Percentiles rank a stretch among this genome's conserved stretches.
Evolutionary conservation across 2,329 filamentous ascomycete genomes (phyloP).

Genomic region (Pleoardoris graminearum): DNA sequence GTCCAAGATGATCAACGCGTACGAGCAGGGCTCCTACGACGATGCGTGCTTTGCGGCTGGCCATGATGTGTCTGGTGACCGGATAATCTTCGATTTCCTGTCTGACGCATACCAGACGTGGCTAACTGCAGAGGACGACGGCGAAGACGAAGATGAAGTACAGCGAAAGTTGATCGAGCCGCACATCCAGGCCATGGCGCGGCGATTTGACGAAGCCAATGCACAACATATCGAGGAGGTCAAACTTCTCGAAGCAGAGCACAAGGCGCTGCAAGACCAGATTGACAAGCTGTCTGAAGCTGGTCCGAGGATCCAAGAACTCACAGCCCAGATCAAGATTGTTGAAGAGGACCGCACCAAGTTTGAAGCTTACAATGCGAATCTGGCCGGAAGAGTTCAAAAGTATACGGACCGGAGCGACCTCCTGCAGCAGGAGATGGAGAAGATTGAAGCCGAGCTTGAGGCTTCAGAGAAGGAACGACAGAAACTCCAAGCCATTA

Average conservation of each 20-base stretch:
- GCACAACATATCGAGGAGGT: conserved; percentile 83
- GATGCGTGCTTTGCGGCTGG: conserved; percentile 87
- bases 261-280: conserved; percentile 77
- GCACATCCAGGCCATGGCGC: conserved; percentile 85
- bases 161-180: conserved; percentile 69
- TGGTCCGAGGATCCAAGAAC: conserved; percentile 76
- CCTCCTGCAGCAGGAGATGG: conserved; percentile 83
- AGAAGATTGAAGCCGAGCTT: conserved; percentile 80
- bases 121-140: conserved; percentile 80
- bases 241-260: conserved; percentile 82
- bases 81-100: conserved; percentile 92
- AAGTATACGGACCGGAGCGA: conserved; percentile 83
- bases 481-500: conserved; percentile 75
- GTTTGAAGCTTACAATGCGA: conserved; percentile 91
- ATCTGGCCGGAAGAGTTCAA: conserved; percentile 80
- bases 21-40: conserved; percentile 77
- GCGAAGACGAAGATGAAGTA: conserved; percentile 80
- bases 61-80: conserved; percentile 83
- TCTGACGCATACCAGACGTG: conserved; percentile 90
- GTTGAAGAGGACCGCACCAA: conserved; percentile 93
- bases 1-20: conserved; percentile 89
- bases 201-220: conserved; percentile 83
- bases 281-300: conserved; percentile 89
- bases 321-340: conserved; percentile 89
- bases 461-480: conserved; percentile 83